Conservation (phyloP, 1,139 yeast genomes). For the Kazachstania sp. region DNA sequence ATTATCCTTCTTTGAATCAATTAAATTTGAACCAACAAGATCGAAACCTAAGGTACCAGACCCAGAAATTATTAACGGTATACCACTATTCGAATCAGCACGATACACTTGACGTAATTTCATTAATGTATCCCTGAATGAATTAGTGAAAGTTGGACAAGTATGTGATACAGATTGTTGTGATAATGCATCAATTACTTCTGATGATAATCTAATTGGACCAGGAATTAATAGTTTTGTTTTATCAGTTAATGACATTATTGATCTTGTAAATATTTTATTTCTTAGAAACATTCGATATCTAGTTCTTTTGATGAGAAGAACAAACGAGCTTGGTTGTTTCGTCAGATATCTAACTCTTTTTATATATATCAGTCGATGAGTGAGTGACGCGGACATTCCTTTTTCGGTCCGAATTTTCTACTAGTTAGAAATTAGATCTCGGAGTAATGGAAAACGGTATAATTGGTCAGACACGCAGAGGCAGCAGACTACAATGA, state of each 20-base stretch:
- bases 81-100: slow-evolving; percentile 44
- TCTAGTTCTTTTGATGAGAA: no score
- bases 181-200: slow-evolving; percentile 73
- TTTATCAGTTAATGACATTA: slow-evolving; percentile 4
- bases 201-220: slow-evolving; percentile 82
- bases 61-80: slow-evolving; percentile 77
- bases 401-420: no score
- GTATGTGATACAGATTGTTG: slow-evolving; percentile 87
- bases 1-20: slow-evolving; percentile 46
- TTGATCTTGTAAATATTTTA: background rate
- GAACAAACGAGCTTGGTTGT: no score
- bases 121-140: slow-evolving; percentile 22
- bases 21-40: slow-evolving; percentile 68
- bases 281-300: no score
- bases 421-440: background rate
- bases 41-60: slow-evolving; percentile 98
- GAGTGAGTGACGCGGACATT: no score
- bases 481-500: no score
- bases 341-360: no score
- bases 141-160: slow-evolving; percentile 39
- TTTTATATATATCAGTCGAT: no score
- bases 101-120: slow-evolving; percentile 66
- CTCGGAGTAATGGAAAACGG: background rate
- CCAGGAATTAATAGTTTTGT: slow-evolving; percentile 71
- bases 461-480: background rate